Evolutionary conservation across 306 rosid species (phyloP).

Genomic region (Quercus variabilis): DNA sequence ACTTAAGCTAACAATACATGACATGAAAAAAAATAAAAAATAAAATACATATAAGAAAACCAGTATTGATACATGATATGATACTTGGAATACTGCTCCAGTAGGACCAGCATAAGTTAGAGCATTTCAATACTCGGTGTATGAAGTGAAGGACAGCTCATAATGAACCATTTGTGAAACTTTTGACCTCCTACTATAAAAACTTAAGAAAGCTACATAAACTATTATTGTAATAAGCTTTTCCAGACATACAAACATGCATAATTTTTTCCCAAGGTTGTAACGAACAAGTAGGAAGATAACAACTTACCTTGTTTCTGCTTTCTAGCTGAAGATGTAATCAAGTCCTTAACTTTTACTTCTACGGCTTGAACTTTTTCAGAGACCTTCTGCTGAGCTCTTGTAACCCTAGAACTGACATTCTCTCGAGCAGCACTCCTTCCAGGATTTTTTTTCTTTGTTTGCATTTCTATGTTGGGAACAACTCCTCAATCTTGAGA

Average conservation of each 20-base stretch:
- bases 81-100: not conserved
- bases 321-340: constrained; percentile 79
- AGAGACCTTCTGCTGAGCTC: constrained; percentile 62
- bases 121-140: not conserved
- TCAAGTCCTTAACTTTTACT: constrained; percentile 58
- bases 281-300: not conserved
- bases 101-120: not conserved
- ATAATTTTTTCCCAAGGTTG: not conserved
- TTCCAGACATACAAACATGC: not conserved
- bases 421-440: constrained; percentile 48
- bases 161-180: not conserved
- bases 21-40: not conserved
- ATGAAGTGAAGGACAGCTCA: not conserved
- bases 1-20: not conserved
- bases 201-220: not conserved
- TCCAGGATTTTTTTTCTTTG: constrained; percentile 60
- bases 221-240: not conserved
- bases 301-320: constrained; percentile 51
- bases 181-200: not conserved
- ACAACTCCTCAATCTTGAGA: constrained; percentile 13
- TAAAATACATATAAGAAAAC: not conserved
- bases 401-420: constrained; percentile 49
- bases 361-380: constrained; percentile 50
- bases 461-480: constrained; percentile 54
- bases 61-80: not conserved